Evolutionary conservation across 192 early-diverging fungal genomes (phyloP).

Genomic region (Gigaspora rosea): DNA sequence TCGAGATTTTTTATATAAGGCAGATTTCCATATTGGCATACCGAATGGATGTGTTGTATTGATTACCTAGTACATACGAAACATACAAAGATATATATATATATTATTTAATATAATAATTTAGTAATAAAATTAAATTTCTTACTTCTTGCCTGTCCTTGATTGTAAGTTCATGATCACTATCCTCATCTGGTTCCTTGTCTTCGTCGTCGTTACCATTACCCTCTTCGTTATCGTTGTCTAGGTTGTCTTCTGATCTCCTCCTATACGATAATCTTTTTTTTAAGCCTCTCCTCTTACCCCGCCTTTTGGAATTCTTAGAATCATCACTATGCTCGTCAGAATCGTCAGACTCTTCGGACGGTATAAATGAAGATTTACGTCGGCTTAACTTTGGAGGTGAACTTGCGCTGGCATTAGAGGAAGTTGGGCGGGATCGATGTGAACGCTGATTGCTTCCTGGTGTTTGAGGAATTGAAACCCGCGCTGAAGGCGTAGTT

Average conservation of each 20-base stretch:
- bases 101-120: too few relatives aligned
- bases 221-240: not conserved
- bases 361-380: not conserved
- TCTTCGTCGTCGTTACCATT: not conserved
- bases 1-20: constrained; percentile 93
- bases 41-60: constrained; percentile 91
- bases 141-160: constrained; percentile 33
- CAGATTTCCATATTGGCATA: constrained; percentile 94
- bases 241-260: not conserved
- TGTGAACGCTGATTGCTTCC: not conserved
- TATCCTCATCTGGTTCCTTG: not conserved
- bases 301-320: not conserved
- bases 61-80: constrained; percentile 54
- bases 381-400: not conserved
- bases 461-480: too few relatives aligned
- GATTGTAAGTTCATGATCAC: constrained; percentile 19
- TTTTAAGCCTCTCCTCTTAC: not conserved
- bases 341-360: not conserved
- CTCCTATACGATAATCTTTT: not conserved
- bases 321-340: constrained; percentile 7
- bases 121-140: not conserved
- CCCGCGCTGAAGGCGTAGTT: too few relatives aligned
- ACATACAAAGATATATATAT: not conserved
- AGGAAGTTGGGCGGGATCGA: not conserved
- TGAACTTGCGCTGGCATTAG: not conserved